phyloP scores from a whole-genome alignment of 192 early-diverging fungal genomes.

The Fimicolochytrium jonesii region DNA sequence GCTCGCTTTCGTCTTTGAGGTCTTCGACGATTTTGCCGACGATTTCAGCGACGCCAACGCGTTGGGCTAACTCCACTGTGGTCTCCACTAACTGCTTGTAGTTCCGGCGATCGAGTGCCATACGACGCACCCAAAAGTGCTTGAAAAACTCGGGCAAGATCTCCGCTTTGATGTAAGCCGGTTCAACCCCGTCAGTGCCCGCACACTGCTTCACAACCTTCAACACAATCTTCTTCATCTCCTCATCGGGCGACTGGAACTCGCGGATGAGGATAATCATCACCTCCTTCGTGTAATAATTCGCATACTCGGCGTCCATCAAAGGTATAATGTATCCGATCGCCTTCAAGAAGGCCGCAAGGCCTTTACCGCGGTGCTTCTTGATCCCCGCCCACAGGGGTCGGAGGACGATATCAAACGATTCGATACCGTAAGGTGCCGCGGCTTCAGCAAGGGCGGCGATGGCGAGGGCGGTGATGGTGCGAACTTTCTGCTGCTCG shows the following conservation, averaged over 20 bases:
- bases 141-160: conserved; percentile 95
- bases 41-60: conserved; percentile 90
- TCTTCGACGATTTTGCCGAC: conserved; percentile 81
- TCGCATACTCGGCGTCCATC: conserved; percentile 94
- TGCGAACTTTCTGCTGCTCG: conserved; percentile 95
- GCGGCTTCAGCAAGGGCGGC: conserved; percentile 95
- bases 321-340: conserved; percentile 97
- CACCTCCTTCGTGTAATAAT: conserved; percentile 89
- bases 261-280: conserved; percentile 91
- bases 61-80: conserved; percentile 90
- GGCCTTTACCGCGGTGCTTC: conserved; percentile 90
- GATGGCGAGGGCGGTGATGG: conserved; percentile 90
- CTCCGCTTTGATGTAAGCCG: conserved; percentile 79
- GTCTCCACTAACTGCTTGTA: conserved; percentile 92
- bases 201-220: conserved; percentile 97
- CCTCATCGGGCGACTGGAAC: conserved; percentile 95
- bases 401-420: conserved; percentile 84
- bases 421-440: conserved; percentile 97
- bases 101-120: conserved; percentile 93
- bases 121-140: conserved; percentile 95
- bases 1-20: conserved; percentile 92
- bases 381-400: conserved; percentile 92
- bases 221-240: conserved; percentile 98
- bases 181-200: conserved; percentile 85
- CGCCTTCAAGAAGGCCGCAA: conserved; percentile 98